Evolutionary conservation across 2,329 filamentous ascomycete species (phyloP).

Genomic region (Fusarium nanum): DNA sequence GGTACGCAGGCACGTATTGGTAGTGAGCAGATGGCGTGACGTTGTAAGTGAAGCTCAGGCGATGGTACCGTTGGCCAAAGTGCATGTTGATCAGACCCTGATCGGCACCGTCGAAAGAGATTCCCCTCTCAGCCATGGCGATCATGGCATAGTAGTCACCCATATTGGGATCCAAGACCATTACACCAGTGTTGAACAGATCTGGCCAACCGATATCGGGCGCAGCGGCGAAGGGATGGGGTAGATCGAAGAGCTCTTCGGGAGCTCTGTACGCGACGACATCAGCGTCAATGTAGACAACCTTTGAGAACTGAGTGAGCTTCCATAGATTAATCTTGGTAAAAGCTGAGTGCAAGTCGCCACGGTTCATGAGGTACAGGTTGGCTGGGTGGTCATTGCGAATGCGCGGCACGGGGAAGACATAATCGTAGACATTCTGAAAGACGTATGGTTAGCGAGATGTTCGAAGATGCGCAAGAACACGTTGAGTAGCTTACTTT

Average conservation of each 20-base stretch:
- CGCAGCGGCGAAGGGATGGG: constrained; percentile 73
- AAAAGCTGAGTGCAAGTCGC: constrained; percentile 90
- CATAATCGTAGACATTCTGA: constrained; percentile 85
- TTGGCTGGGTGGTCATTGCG: constrained; percentile 82
- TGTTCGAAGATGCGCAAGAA: not conserved
- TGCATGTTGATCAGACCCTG: constrained; percentile 96
- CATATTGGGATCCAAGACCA: constrained; percentile 88
- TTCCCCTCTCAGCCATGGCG: constrained; percentile 84
- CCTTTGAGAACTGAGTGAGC: constrained; percentile 87
- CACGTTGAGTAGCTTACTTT: constrained; percentile 64
- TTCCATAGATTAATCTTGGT: constrained; percentile 98
- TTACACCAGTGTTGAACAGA: constrained; percentile 96
- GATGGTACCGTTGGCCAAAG: constrained; percentile 84
- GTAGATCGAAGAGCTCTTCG: constrained; percentile 86
- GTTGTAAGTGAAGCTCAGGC: constrained; percentile 95
- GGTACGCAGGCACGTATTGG: constrained; percentile 95
- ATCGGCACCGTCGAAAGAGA: constrained; percentile 97
- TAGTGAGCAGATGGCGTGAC: constrained; percentile 97
- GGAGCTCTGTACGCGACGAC: constrained; percentile 90
- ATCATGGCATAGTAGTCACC: constrained; percentile 87
- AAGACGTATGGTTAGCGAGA: constrained; percentile 16
- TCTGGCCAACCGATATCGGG: constrained; percentile 99
- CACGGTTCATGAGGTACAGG: constrained; percentile 89
- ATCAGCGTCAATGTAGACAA: constrained; percentile 95
- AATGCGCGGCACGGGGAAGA: constrained; percentile 86